Conservation (phyloP, 2,329 filamentous ascomycete species). For the Trichoderma brevicompactum region DNA sequence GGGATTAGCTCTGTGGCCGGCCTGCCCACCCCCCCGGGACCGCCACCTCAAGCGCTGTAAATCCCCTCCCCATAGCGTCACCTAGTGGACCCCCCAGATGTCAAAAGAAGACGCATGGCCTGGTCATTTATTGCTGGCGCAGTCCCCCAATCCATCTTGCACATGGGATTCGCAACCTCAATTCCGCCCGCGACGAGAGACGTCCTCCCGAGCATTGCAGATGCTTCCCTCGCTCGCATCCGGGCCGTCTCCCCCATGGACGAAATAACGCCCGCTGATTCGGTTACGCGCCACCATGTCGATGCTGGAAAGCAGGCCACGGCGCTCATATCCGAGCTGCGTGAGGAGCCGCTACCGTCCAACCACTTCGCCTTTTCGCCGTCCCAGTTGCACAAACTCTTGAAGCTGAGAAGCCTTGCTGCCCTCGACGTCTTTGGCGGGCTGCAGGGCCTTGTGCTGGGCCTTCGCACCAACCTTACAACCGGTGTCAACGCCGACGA, state of each 20-base stretch:
- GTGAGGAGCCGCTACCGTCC: conserved; percentile 35
- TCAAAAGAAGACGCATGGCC: conserved; percentile 3
- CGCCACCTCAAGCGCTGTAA: conserved; percentile 17
- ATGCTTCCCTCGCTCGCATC: conserved; percentile 30
- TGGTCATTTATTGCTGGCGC: conserved; percentile 11
- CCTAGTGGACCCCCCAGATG: conserved; percentile 10
- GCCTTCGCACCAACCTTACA: conserved; percentile 53
- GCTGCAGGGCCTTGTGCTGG: conserved; percentile 55
- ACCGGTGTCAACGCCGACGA: conserved; percentile 58
- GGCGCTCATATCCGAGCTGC: conserved; percentile 35
- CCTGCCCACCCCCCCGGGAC: neutral
- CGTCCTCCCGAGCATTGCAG: conserved; percentile 15
- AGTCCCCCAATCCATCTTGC: neutral
- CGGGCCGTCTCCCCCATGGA: conserved; percentile 37
- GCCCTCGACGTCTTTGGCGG: conserved; percentile 59
- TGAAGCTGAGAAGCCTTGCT: conserved; percentile 54
- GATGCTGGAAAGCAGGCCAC: conserved; percentile 18
- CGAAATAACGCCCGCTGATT: conserved; percentile 36
- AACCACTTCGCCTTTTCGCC: conserved; percentile 60
- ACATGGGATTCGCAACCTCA: conserved; percentile 18
- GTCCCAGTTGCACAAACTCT: conserved; percentile 57
- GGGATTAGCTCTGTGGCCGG: conserved; percentile 10
- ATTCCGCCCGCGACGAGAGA: conserved; percentile 11
- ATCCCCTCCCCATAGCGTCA: conserved; percentile 10
- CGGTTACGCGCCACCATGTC: conserved; percentile 21